phyloP scores from a whole-genome alignment of 2,329 filamentous ascomycete species.

The Alternaria brassicicola region DNA sequence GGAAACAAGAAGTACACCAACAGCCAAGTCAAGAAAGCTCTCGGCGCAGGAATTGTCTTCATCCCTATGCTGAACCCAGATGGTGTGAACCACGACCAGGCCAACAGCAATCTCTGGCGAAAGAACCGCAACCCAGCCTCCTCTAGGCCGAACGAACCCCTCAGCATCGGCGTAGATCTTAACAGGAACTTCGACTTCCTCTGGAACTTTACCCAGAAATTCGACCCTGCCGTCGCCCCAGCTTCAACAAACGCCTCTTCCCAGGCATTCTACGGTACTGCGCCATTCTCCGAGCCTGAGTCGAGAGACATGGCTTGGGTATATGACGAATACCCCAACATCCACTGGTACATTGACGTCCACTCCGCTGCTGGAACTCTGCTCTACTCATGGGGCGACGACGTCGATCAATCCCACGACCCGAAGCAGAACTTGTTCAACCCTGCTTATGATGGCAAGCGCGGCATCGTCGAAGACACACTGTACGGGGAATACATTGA shows the following conservation, averaged over 20 bases:
- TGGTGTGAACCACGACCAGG: conserved; percentile 40
- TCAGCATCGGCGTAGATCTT: conserved; percentile 37
- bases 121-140: conserved; percentile 51
- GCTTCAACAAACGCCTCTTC: conserved; percentile 53
- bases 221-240: conserved; percentile 45
- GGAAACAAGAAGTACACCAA: conserved; percentile 60
- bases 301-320: conserved; percentile 61
- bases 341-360: conserved; percentile 65
- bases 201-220: conserved; percentile 61
- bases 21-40: conserved; percentile 58
- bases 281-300: conserved; percentile 63
- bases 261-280: conserved; percentile 60
- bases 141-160: conserved; percentile 15
- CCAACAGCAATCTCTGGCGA: conserved; percentile 41
- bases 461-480: conserved; percentile 58
- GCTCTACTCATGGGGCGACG: conserved; percentile 65
- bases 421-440: conserved; percentile 60
- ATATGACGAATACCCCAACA: conserved; percentile 56
- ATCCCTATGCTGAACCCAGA: conserved; percentile 42
- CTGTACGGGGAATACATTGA: conserved; percentile 56
- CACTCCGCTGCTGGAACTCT: conserved; percentile 62
- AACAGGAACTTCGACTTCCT: conserved; percentile 58
- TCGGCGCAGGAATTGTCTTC: conserved; percentile 62
- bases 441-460: conserved; percentile 57
- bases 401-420: conserved; percentile 57